These are phyloP conservation scores for Trichoderma brevicompactum DNA, from an alignment of 2,329 filamentous ascomycete genomes.

Conservation along the genomic window DNA sequence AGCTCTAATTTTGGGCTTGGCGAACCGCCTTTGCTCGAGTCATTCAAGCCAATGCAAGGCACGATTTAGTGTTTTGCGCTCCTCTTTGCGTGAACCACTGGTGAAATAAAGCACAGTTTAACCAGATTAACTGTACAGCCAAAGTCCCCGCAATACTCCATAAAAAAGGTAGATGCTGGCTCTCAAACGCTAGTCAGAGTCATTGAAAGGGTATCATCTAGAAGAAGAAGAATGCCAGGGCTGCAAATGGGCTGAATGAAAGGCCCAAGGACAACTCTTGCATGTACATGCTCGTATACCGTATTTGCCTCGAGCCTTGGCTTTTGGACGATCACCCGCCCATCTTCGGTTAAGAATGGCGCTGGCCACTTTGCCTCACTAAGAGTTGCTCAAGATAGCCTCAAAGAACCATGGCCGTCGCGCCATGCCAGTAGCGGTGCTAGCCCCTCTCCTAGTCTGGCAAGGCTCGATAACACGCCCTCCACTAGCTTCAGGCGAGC, in stretches of 20 bases:
- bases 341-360: conserved; percentile 25
- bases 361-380: conserved; percentile 12
- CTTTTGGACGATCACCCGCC: conserved; percentile 27
- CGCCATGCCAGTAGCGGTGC: conserved; percentile 20
- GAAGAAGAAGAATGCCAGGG: too few species aligned
- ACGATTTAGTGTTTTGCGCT: not conserved
- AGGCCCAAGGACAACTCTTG: too few species aligned
- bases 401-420: conserved; percentile 12
- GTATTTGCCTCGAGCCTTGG: not conserved
- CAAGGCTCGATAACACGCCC: conserved; percentile 14
- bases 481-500: conserved; percentile 8
- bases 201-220: too few species aligned
- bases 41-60: conserved; percentile 23
- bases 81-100: not conserved
- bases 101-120: not conserved
- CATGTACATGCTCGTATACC: not conserved
- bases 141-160: not conserved
- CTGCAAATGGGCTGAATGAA: too few species aligned
- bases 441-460: conserved; percentile 7
- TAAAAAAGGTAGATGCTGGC: not conserved
- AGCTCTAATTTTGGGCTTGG: conserved; percentile 1
- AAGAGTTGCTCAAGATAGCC: conserved; percentile 14
- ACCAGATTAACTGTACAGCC: not conserved
- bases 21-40: conserved; percentile 7
- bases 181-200: too few species aligned